Evolutionary conservation across 2,329 filamentous ascomycete species (phyloP).

Genomic region (Verticillium longisporum): DNA sequence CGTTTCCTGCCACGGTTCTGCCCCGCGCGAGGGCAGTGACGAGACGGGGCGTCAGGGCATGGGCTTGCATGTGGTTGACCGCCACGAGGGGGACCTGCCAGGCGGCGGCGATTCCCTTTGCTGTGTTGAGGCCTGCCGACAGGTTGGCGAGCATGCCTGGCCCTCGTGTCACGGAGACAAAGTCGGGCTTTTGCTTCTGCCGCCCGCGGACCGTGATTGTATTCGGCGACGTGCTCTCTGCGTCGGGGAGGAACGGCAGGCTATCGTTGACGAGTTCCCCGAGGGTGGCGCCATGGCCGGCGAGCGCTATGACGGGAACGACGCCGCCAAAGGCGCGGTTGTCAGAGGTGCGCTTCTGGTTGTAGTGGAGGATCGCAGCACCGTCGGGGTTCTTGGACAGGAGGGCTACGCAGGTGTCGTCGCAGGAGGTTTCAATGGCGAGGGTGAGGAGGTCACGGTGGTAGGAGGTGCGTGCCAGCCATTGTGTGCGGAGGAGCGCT

Average conservation of each 20-base stretch:
- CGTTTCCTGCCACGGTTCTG: neutral
- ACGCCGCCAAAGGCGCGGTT: constrained; percentile 71
- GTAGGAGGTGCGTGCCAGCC: neutral
- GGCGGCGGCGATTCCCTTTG: constrained; percentile 79
- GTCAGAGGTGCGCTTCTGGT: constrained; percentile 76
- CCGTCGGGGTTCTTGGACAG: constrained; percentile 47
- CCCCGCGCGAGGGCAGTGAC: constrained; percentile 50
- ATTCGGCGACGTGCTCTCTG: neutral
- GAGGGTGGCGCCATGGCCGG: constrained; percentile 68
- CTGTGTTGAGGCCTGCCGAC: constrained; percentile 69
- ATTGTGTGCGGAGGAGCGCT: neutral
- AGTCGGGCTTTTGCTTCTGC: constrained; percentile 55
- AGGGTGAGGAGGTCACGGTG: constrained; percentile 44
- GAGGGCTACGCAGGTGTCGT: constrained; percentile 87
- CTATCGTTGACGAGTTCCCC: constrained; percentile 62
- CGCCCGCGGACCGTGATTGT: constrained; percentile 9
- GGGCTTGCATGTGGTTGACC: constrained; percentile 96
- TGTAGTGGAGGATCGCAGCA: constrained; percentile 61
- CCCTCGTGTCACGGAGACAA: constrained; percentile 83
- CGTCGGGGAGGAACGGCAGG: constrained; percentile 41
- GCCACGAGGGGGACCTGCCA: constrained; percentile 79
- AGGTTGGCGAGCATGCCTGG: constrained; percentile 83
- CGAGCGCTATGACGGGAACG: constrained; percentile 67
- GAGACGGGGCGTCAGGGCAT: constrained; percentile 81
- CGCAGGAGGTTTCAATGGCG: constrained; percentile 80